Evolutionary conservation across 2,329 filamentous ascomycete genomes (phyloP).

Genomic region (Hypoxylon rubiginosum): DNA sequence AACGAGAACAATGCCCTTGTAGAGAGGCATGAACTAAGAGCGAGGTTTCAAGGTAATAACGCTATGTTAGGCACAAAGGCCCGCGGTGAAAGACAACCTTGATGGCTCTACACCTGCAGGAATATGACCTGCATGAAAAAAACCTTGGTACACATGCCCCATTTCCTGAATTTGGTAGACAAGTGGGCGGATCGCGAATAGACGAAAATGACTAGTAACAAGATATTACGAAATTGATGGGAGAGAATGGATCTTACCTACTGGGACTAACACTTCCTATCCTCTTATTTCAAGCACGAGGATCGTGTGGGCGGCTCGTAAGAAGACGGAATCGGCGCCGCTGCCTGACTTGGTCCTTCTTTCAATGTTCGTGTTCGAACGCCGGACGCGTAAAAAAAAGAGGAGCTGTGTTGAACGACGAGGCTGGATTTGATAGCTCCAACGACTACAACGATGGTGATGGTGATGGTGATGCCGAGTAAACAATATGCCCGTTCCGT

Average conservation of each 20-base stretch:
- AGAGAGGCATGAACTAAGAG: conserved; percentile 1
- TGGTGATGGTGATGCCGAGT: not conserved
- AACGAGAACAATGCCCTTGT: conserved; percentile 29
- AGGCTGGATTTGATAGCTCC: not conserved
- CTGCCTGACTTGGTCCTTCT: not conserved
- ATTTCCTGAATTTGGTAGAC: conserved; percentile 9
- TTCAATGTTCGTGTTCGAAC: not conserved
- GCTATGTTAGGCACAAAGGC: conserved; percentile 20
- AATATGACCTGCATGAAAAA: not conserved
- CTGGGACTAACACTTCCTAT: conserved; percentile 17
- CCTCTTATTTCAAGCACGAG: conserved; percentile 8
- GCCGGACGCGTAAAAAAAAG: not conserved
- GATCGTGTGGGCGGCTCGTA: not conserved
- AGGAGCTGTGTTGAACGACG: not conserved
- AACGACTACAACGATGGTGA: conserved; percentile 9
- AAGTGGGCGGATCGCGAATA: conserved; percentile 7
- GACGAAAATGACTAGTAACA: conserved; percentile 7
- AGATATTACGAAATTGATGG: not conserved
- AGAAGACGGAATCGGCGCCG: conserved; percentile 10
- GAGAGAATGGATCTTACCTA: conserved; percentile 28
- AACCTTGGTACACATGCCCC: conserved; percentile 5
- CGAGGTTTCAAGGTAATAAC: conserved; percentile 17
- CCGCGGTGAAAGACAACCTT: conserved; percentile 33
- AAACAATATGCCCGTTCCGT: conserved; percentile 8
- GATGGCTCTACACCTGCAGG: conserved; percentile 25